Evolutionary conservation across 768 basidiomycete genomes (phyloP).

Genomic region (Rhodotorula babjevae): DNA sequence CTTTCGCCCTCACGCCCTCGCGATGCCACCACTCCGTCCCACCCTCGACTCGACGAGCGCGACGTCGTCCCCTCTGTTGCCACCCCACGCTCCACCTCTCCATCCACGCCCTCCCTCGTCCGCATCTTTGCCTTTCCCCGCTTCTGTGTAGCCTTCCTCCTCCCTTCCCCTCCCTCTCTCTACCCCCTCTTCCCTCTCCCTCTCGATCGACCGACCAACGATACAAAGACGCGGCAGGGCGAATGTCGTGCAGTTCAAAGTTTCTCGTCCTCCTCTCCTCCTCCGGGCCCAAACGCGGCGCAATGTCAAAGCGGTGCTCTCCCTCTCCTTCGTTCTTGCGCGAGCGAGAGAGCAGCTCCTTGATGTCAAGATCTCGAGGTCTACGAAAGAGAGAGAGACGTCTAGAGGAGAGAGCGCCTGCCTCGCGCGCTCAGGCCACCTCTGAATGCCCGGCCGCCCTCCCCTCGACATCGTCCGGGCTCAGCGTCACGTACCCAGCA

Average conservation of each 20-base stretch:
- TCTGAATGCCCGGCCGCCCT: constrained; percentile 10
- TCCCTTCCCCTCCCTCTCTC: not conserved
- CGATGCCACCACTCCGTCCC: not conserved
- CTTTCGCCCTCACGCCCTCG: not conserved
- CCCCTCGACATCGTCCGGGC: constrained; percentile 29
- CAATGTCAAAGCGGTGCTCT: not conserved
- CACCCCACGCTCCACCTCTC: too few species aligned
- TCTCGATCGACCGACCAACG: too few species aligned
- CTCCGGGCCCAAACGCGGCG: too few species aligned
- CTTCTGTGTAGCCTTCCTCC: not conserved
- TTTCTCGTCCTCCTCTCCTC: not conserved
- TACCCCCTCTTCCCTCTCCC: not conserved
- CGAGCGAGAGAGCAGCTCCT: too few species aligned
- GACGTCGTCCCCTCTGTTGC: too few species aligned
- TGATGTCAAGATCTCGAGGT: too few species aligned
- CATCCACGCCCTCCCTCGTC: too few species aligned
- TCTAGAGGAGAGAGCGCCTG: not conserved
- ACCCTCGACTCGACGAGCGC: too few species aligned
- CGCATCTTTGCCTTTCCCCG: too few species aligned
- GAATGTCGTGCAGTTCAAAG: not conserved
- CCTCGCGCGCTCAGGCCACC: not conserved
- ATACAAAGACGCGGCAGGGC: constrained; percentile 1
- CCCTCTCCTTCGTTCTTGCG: too few species aligned
- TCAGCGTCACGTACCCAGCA: constrained; percentile 28
- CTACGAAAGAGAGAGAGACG: too few species aligned